Base-by-base conservation (phyloP, 2,329 filamentous ascomycete genomes). In the Colletotrichum magnum region DNA sequence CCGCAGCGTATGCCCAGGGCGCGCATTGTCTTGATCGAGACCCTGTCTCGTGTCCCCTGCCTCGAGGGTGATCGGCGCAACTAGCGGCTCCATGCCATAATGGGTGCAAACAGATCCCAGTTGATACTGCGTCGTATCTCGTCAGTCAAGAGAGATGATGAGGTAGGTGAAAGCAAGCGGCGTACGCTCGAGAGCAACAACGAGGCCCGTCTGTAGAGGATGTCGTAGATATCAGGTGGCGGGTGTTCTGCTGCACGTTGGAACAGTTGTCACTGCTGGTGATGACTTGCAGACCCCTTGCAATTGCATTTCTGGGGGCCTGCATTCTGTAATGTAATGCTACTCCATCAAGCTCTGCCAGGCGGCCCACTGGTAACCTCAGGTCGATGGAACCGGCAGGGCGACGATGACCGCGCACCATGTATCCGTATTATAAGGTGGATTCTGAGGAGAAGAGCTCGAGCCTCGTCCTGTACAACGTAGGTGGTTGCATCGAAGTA, bases 231-330 rank as follows among this genome's bases (percentile, higher is more conserved):
- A 28, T 24, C 53, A 59, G 48, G 50, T 41, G 50, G 56, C 36
- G 62, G 50, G n/a, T 69, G 66, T 61, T 21, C 56, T 65, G 61
- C 56, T 65, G 61, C 66, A 58, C 21, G 51, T 56, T 63, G 52
- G 60, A 39, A 53, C 28, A 65, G 53, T 59, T 39, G 61, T 28
- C 28, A 43, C 21, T 52, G 32, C 32, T 36, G 47, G 47, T n/a
- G 45, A 64, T 68, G 60, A 59, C 48, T 36, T 65, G 60, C 65
- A 68, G 65, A 36, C 47, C 61, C 54, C 62, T 59, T 50, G 61
- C 32, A 56, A 60, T n/a, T 66, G 50, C 66, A 59, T 66, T 18
- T 18, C 26, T 53, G 56, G 62, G 51, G 62, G 62, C 36, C 43
- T 47, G 45, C 51, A 52, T 54, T 57, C 62, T 54, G 18, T 43